A percentile compares a stretch with the other conserved stretches of the same genome.
Evolutionary conservation across 2,329 filamentous ascomycete species (phyloP).

Genomic region (Amphichorda felina): DNA sequence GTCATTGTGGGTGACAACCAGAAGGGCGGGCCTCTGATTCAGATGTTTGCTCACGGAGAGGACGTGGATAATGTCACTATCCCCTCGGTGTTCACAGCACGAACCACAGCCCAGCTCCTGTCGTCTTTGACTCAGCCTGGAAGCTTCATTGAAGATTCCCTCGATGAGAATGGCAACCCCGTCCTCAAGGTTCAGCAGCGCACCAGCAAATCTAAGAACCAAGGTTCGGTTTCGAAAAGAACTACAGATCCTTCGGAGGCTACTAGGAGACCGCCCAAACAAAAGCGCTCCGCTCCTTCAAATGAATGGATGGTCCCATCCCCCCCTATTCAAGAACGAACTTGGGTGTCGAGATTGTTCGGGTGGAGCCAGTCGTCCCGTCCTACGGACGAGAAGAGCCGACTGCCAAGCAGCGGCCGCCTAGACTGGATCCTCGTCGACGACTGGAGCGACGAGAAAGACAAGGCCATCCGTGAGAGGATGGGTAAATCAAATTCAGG

Average conservation of each 20-base stretch:
- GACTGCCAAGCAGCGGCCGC: constrained; percentile 61
- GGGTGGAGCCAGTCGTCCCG: constrained; percentile 17
- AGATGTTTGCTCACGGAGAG: constrained; percentile 97
- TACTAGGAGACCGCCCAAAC: not conserved
- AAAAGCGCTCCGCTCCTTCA: not conserved
- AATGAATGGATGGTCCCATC: not conserved
- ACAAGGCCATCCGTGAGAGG: constrained; percentile 27
- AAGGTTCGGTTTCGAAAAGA: constrained; percentile 11
- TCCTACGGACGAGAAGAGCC: constrained; percentile 36
- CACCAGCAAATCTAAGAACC: constrained; percentile 17
- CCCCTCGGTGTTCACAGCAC: constrained; percentile 85
- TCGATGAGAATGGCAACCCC: constrained; percentile 46
- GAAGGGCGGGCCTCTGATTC: constrained; percentile 77
- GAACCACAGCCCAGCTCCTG: constrained; percentile 86
- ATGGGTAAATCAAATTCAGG: constrained; percentile 14
- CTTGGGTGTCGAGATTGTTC: constrained; percentile 33
- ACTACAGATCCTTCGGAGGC: not conserved
- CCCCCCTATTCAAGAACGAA: not conserved
- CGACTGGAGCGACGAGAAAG: constrained; percentile 49
- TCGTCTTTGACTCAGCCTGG: constrained; percentile 74
- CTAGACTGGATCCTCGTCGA: constrained; percentile 62
- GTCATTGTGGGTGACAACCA: constrained; percentile 92
- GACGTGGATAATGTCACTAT: constrained; percentile 85
- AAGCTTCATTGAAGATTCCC: constrained; percentile 46
- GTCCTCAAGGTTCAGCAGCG: constrained; percentile 40